Evolutionary conservation across 768 basidiomycete genomes (phyloP).

Genomic region (Erythrobasidium yunnanense): DNA sequence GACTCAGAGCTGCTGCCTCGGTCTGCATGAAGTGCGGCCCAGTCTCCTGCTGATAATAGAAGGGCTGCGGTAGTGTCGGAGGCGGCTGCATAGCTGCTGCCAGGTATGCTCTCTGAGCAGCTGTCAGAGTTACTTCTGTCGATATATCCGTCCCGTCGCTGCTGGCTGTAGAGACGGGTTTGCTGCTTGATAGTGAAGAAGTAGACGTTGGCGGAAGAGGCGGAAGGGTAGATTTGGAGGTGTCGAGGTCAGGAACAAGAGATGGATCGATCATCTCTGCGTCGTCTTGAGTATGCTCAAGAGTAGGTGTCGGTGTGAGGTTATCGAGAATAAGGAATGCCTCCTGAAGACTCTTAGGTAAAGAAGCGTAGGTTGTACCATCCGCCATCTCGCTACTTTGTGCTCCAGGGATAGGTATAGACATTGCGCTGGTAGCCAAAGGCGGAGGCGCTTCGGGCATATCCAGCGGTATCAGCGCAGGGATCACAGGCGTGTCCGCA

Average conservation of each 20-base stretch:
- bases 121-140: neutral
- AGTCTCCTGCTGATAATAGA: conserved; percentile 6
- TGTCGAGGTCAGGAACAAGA: neutral
- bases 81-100: neutral
- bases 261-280: conserved; percentile 2
- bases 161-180: neutral
- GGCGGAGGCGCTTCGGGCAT: neutral
- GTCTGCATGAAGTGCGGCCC: neutral
- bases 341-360: conserved; percentile 8
- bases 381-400: neutral
- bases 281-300: neutral
- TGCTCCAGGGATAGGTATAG: neutral
- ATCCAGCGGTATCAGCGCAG: neutral
- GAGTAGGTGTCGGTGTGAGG: neutral
- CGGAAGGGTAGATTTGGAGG: neutral
- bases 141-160: neutral
- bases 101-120: neutral
- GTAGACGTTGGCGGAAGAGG: neutral
- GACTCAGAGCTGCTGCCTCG: neutral
- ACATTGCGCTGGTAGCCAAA: neutral
- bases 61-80: neutral
- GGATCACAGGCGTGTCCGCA: neutral
- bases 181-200: neutral
- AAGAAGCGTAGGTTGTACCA: neutral
- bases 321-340: conserved; percentile 23